Percentiles rank a stretch among this genome's conserved stretches.
Conservation (phyloP, 129 eudicot species). For the Tanacetum coccineum region DNA sequence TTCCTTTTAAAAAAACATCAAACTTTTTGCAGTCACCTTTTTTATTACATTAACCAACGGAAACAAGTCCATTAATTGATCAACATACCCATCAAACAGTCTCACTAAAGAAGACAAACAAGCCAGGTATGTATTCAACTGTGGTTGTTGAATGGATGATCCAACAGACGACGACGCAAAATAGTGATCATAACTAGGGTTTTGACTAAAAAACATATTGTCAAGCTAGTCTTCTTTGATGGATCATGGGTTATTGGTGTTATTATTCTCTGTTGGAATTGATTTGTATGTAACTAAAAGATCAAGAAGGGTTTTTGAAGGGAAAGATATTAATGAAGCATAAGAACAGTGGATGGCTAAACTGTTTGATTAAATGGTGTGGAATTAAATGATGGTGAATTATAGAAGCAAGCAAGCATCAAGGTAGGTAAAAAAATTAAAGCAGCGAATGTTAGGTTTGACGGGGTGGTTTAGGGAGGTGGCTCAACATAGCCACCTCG, state of each 20-base stretch:
- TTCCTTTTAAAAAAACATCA: too few species aligned
- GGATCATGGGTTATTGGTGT: constrained; percentile 6
- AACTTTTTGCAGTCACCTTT: too few species aligned
- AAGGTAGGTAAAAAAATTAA: too few species aligned
- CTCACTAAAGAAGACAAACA: constrained; percentile 16
- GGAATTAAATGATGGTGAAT: too few species aligned
- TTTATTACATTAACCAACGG: too few species aligned
- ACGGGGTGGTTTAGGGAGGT: too few species aligned
- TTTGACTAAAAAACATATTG: constrained; percentile 26
- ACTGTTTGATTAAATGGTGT: too few species aligned
- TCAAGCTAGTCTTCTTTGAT: constrained; percentile 23
- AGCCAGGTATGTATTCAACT: constrained; percentile 13
- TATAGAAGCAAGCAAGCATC: too few species aligned
- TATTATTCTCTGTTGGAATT: constrained; percentile 21
- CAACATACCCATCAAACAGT: background rate
- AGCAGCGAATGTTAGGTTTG: too few species aligned
- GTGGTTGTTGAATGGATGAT: constrained; percentile 9
- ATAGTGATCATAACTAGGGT: constrained; percentile 15
- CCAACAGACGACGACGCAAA: constrained; percentile 18
- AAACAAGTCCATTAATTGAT: too few species aligned
- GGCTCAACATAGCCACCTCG: too few species aligned
- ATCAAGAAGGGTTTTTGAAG: constrained; percentile 19
- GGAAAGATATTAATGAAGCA: constrained; percentile 28
- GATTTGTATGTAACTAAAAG: constrained; percentile 25
- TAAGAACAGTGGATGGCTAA: too few species aligned